Evolutionary conservation across 148 eudicot genomes (phyloP).

Genomic region (Pharnaceum exiguum): DNA sequence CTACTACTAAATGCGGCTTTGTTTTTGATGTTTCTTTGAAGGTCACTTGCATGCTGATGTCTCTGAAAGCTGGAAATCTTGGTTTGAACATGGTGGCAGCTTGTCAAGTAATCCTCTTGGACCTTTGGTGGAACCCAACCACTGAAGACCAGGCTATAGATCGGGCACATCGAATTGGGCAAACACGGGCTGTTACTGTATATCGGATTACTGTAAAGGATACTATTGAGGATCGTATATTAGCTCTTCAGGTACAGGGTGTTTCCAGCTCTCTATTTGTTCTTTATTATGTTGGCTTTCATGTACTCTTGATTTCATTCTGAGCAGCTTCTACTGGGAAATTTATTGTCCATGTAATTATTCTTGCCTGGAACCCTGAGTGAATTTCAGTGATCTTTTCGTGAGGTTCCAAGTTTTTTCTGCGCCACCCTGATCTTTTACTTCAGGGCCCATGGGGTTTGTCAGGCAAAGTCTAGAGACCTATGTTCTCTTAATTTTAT

Average conservation of each 20-base stretch:
- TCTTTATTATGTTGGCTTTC: neutral
- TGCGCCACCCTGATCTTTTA: too few species aligned
- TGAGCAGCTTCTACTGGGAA: too few species aligned
- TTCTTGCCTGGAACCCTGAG: too few species aligned
- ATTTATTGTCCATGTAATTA: too few species aligned
- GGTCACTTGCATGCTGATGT: constrained; percentile 97
- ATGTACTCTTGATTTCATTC: too few species aligned
- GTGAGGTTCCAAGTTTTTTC: too few species aligned
- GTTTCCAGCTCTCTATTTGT: neutral
- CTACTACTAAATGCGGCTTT: neutral
- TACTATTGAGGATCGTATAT: constrained; percentile 93
- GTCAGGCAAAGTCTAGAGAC: too few species aligned
- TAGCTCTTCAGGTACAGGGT: constrained; percentile 76
- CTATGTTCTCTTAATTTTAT: too few species aligned
- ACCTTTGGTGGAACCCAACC: constrained; percentile 99
- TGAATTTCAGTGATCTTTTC: too few species aligned
- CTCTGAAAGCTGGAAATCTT: constrained; percentile 95
- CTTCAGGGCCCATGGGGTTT: too few species aligned
- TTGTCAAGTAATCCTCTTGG: constrained; percentile 90
- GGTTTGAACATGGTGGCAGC: constrained; percentile 99
- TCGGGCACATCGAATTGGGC: constrained; percentile 98
- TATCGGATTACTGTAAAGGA: constrained; percentile 84
- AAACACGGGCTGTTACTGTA: constrained; percentile 93
- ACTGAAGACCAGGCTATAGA: constrained; percentile 99
- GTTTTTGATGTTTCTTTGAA: constrained; percentile 25